Percentiles rank a stretch among this genome's conserved stretches.
Conservation (phyloP, 2,329 filamentous ascomycete genomes). For the Amauroascus verrucosus region DNA sequence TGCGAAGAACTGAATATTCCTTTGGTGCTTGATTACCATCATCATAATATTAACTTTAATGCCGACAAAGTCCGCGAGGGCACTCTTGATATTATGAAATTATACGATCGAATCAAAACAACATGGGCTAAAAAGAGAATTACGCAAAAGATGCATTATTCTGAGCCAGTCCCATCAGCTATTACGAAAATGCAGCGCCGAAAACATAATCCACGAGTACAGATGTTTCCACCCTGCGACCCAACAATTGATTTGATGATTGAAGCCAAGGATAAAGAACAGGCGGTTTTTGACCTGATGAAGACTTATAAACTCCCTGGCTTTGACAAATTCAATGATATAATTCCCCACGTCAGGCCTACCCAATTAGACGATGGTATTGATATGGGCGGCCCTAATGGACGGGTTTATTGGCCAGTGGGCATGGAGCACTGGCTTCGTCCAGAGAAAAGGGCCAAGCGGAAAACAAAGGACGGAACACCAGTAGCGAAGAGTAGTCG, state of each 20-base stretch:
- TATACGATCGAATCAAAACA: constrained; percentile 66
- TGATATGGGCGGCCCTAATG: constrained; percentile 73
- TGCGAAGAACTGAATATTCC: constrained; percentile 94
- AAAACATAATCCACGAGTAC: constrained; percentile 74
- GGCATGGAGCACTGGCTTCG: constrained; percentile 85
- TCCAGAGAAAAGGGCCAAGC: constrained; percentile 52
- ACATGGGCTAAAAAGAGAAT: constrained; percentile 81
- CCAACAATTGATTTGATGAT: constrained; percentile 95
- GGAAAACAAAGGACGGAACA: constrained; percentile 7
- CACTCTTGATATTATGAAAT: constrained; percentile 64
- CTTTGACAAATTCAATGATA: constrained; percentile 61
- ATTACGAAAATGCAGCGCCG: constrained; percentile 67
- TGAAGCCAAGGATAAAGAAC: constrained; percentile 95
- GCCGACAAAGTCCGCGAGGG: constrained; percentile 63
- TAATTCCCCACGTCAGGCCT: constrained; percentile 63
- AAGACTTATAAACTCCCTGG: constrained; percentile 74
- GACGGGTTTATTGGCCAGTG: constrained; percentile 79
- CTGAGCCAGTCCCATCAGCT: constrained; percentile 65
- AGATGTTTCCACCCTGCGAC: constrained; percentile 69
- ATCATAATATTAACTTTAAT: constrained; percentile 91
- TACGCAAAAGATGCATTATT: constrained; percentile 95
- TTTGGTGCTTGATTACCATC: constrained; percentile 83
- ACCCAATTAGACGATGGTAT: constrained; percentile 72
- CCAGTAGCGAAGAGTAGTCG: background rate
- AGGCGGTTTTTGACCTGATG: constrained; percentile 93